Evolutionary conservation across 441 rosid species (phyloP).

Genomic region (Breynia disticha): DNA sequence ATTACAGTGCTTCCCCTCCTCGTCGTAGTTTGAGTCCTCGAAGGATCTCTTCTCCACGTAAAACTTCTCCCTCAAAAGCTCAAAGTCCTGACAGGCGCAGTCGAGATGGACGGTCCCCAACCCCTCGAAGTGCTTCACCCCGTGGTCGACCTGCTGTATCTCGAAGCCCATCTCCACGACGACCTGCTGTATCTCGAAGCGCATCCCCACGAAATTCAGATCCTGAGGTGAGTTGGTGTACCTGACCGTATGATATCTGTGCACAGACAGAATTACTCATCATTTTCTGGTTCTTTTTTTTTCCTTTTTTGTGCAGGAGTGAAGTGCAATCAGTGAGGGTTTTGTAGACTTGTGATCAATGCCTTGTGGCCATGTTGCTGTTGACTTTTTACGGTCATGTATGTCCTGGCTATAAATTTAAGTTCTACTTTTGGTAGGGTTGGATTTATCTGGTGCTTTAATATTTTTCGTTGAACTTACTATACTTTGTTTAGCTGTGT

Average conservation of each 20-base stretch:
- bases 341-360: constrained; percentile 15
- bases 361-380: constrained; percentile 16
- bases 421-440: constrained; percentile 35
- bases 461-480: constrained; percentile 14
- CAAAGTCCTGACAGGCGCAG: constrained; percentile 33
- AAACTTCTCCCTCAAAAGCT: constrained; percentile 22
- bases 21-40: constrained; percentile 32
- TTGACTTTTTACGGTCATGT: constrained; percentile 14
- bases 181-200: constrained; percentile 35
- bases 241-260: constrained; percentile 4
- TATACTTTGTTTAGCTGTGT: constrained; percentile 9
- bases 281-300: neutral
- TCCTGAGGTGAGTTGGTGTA: constrained; percentile 27
- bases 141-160: constrained; percentile 31
- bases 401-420: constrained; percentile 20
- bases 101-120: constrained; percentile 24
- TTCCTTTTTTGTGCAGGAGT: constrained; percentile 27
- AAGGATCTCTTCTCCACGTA: constrained; percentile 32
- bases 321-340: constrained; percentile 12
- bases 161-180: constrained; percentile 35
- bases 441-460: constrained; percentile 15
- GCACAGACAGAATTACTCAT: constrained; percentile 2
- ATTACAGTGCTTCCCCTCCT: constrained; percentile 26
- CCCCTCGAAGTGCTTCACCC: constrained; percentile 36
- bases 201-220: constrained; percentile 38